Evolutionary conservation across 768 basidiomycete genomes (phyloP).

Genomic region (Panellus pusillus): DNA sequence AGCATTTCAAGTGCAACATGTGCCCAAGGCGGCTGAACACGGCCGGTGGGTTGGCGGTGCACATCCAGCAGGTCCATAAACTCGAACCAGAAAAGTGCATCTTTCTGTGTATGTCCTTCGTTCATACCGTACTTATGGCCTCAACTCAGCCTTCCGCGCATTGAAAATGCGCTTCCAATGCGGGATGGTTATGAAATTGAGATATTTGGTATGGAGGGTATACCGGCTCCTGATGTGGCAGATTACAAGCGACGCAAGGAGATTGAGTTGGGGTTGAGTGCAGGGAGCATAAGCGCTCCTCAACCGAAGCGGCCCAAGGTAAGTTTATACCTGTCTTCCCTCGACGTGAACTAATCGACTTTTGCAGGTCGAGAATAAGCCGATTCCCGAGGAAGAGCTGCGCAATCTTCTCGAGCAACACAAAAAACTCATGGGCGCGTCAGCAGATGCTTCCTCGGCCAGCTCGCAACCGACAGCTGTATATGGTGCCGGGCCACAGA

Average conservation of each 20-base stretch:
- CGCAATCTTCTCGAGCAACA: constrained; percentile 85
- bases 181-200: constrained; percentile 98
- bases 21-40: constrained; percentile 96
- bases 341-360: not conserved
- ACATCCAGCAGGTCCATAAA: constrained; percentile 98
- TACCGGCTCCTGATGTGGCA: constrained; percentile 89
- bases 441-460: constrained; percentile 37
- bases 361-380: constrained; percentile 59
- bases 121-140: constrained; percentile 1
- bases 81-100: constrained; percentile 91
- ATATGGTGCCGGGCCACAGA: constrained; percentile 72
- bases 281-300: constrained; percentile 80
- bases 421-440: constrained; percentile 84
- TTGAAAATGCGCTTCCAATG: constrained; percentile 95
- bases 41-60: constrained; percentile 95
- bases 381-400: constrained; percentile 81
- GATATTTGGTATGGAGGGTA: constrained; percentile 99
- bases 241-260: constrained; percentile 97
- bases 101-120: not conserved
- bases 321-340: not conserved
- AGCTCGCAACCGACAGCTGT: constrained; percentile 50
- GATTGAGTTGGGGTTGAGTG: constrained; percentile 84
- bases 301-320: constrained; percentile 75
- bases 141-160: constrained; percentile 64
- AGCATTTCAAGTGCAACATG: constrained; percentile 97